Percentiles rank a stretch among this genome's conserved stretches.
Conservation (phyloP, 129 eudicot genomes). For the Chrysanthemum makinoi region DNA sequence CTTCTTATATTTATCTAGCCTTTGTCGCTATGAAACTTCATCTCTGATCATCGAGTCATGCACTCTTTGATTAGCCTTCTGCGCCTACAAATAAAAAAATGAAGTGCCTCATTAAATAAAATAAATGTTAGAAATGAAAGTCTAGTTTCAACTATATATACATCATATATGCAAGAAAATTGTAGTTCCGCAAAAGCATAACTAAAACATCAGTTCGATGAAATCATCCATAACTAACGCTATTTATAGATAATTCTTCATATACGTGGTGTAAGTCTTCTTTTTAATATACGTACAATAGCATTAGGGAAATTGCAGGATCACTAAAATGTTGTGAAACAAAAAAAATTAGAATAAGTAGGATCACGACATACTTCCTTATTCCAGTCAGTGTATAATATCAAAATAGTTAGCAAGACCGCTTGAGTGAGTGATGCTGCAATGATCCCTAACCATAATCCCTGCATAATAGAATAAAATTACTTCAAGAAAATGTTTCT, state of each 20-base stretch:
- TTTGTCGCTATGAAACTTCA: slow-evolving; percentile 31
- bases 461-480: slow-evolving; percentile 38
- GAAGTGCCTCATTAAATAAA: not conserved
- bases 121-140: not conserved
- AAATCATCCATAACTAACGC: no score
- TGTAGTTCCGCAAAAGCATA: not conserved
- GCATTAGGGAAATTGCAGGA: no score
- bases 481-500: not conserved
- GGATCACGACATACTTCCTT: slow-evolving; percentile 44
- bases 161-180: not conserved
- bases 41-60: slow-evolving; percentile 30
- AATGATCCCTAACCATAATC: slow-evolving; percentile 65
- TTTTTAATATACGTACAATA: no score
- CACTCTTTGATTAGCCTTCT: slow-evolving; percentile 52
- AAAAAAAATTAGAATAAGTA: not conserved
- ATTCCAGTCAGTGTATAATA: slow-evolving; percentile 60
- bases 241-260: no score
- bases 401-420: slow-evolving; percentile 39
- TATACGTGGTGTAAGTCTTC: no score
- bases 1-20: not conserved
- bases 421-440: slow-evolving; percentile 64
- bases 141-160: no score
- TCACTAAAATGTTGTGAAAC: not conserved
- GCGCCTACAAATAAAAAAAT: slow-evolving; percentile 38
- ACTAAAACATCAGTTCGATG: not conserved